Evolutionary conservation across 1,139 yeast genomes (phyloP).

Genomic region (Scheffersomyces stambukii): DNA sequence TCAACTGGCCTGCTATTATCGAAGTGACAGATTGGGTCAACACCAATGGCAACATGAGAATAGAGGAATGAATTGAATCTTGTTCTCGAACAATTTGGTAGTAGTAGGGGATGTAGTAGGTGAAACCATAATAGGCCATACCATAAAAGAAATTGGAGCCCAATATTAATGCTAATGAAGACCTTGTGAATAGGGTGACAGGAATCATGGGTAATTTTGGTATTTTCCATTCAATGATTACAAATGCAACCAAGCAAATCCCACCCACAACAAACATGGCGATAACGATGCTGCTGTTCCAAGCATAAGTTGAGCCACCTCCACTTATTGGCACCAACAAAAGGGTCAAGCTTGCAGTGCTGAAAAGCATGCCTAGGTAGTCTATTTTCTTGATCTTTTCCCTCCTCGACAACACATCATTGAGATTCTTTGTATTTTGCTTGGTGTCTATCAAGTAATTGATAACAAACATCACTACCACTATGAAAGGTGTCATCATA

Average conservation of each 20-base stretch:
- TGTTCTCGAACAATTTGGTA: conserved; percentile 43
- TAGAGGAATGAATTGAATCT: conserved; percentile 29
- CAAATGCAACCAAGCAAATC: conserved; percentile 28
- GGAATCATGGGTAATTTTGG: conserved; percentile 53
- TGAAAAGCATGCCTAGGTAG: conserved; percentile 43
- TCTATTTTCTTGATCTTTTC: conserved; percentile 43
- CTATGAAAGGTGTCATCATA: conserved; percentile 39
- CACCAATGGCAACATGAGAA: conserved; percentile 36
- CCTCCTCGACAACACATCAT: conserved; percentile 18
- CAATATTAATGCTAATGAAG: conserved; percentile 35
- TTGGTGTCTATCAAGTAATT: conserved; percentile 24
- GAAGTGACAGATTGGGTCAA: conserved; percentile 31
- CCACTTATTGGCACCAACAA: conserved; percentile 49
- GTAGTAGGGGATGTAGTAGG: conserved; percentile 46
- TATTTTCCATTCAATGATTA: conserved; percentile 40
- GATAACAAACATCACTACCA: conserved; percentile 20
- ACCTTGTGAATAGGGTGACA: conserved; percentile 34
- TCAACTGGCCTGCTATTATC: conserved; percentile 35
- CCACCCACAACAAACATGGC: conserved; percentile 44
- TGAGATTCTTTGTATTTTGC: conserved; percentile 14
- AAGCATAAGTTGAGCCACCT: conserved; percentile 48
- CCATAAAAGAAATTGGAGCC: conserved; percentile 43
- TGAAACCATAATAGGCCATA: conserved; percentile 41
- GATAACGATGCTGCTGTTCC: conserved; percentile 48
- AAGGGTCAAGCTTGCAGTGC: conserved; percentile 41